phyloP scores from a whole-genome alignment of 306 rosid genomes.

The Potentilla sterilis region DNA sequence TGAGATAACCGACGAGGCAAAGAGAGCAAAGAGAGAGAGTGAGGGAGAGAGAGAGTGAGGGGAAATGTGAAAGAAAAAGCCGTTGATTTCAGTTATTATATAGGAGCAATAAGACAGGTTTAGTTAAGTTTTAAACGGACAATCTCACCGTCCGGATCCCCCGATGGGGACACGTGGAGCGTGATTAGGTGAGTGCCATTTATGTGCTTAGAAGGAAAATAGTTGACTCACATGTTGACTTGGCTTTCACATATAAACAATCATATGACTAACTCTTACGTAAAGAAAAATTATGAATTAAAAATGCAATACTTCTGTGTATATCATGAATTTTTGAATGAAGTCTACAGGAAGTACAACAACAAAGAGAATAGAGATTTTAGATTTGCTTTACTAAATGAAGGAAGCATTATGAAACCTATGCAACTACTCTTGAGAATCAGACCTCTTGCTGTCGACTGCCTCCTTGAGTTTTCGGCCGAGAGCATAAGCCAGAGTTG shows the following conservation, averaged over 20 bases:
- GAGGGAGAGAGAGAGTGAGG: neutral
- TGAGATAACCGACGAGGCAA: conserved; percentile 46
- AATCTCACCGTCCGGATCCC: conserved; percentile 30
- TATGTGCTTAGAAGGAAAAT: conserved; percentile 1
- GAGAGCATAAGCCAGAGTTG: conserved; percentile 82
- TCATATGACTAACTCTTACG: too few relatives aligned
- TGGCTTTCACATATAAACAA: too few relatives aligned
- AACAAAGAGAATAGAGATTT: neutral
- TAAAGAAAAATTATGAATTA: too few relatives aligned
- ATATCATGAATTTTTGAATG: neutral
- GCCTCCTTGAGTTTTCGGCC: conserved; percentile 85
- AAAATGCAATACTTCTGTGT: neutral
- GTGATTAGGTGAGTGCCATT: conserved; percentile 8
- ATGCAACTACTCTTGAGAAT: neutral
- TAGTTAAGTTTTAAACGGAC: conserved; percentile 31
- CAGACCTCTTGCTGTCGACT: conserved; percentile 38
- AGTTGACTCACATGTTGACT: conserved; percentile 29
- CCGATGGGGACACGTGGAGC: conserved; percentile 38
- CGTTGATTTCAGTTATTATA: conserved; percentile 38
- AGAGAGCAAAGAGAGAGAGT: conserved; percentile 13
- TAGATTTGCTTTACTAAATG: neutral
- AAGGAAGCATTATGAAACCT: neutral
- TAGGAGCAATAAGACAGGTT: conserved; percentile 15
- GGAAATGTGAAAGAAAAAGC: conserved; percentile 22
- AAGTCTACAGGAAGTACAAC: neutral